A percentile compares a stretch with the other conserved stretches of the same genome.
These are phyloP conservation scores for Neonectria neomacrospora DNA, from an alignment of 2,329 filamentous ascomycete species.

Conservation along the genomic window DNA sequence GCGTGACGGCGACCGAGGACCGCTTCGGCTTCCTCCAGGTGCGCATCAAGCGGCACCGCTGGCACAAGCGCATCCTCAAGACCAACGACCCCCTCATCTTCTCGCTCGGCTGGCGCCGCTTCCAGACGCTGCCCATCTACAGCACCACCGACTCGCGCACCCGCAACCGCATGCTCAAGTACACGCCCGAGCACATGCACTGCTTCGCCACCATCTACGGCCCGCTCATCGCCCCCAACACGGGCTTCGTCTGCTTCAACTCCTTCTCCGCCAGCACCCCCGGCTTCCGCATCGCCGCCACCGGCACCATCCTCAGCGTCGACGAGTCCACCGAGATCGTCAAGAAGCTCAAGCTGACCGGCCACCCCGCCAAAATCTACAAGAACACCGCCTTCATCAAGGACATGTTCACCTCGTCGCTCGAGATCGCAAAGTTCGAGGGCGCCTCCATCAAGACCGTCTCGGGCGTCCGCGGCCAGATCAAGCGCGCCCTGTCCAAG, in stretches of 20 bases:
- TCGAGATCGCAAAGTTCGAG: conserved; percentile 98
- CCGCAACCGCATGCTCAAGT: conserved; percentile 97
- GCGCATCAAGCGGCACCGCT: conserved; percentile 95
- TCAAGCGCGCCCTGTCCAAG: conserved; percentile 93
- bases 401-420: conserved; percentile 93
- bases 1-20: conserved; percentile 93
- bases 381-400: conserved; percentile 99
- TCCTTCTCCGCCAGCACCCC: conserved; percentile 85
- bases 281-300: conserved; percentile 94
- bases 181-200: conserved; percentile 99
- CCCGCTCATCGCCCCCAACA: conserved; percentile 93
- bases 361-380: conserved; percentile 95
- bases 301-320: conserved; percentile 91
- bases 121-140: conserved; percentile 93
- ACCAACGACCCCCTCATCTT: conserved; percentile 98
- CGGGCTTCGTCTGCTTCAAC: conserved; percentile 94
- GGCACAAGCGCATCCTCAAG: conserved; percentile 99
- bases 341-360: conserved; percentile 98
- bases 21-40: conserved; percentile 96
- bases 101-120: conserved; percentile 94
- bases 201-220: conserved; percentile 97
- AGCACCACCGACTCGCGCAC: conserved; percentile 94
- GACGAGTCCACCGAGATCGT: conserved; percentile 98
- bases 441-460: conserved; percentile 96
- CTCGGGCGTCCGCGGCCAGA: conserved; percentile 93